These are phyloP conservation scores for Ustanciosporium gigantosporum DNA, from an alignment of 1,284 basidiomycete genomes.

Conservation along the genomic window DNA sequence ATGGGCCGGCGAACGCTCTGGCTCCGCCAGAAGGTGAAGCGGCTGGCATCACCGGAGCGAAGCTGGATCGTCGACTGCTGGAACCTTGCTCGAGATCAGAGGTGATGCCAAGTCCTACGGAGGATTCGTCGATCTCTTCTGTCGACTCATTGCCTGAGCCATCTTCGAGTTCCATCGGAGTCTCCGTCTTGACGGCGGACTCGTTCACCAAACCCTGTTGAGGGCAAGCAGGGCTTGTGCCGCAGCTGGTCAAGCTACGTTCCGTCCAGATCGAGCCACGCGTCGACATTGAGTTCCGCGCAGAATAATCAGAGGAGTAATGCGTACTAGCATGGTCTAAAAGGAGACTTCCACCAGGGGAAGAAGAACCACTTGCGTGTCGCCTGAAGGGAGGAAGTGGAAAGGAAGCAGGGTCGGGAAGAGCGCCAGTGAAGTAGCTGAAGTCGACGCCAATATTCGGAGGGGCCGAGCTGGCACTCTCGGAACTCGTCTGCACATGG, in stretches of 20 bases:
- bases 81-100: conserved; percentile 17
- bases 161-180: neutral
- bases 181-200: neutral
- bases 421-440: too few relatives aligned
- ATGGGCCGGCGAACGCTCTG: conserved; percentile 25
- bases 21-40: conserved; percentile 4
- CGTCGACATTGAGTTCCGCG: conserved; percentile 27
- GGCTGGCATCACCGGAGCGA: conserved; percentile 9
- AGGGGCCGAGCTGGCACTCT: too few relatives aligned
- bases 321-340: too few relatives aligned
- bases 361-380: conserved; percentile 4
- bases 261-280: conserved; percentile 35
- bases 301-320: conserved; percentile 25
- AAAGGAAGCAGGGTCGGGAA: conserved; percentile 6
- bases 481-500: too few relatives aligned
- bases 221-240: conserved; percentile 26
- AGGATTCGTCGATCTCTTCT: conserved; percentile 28
- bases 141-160: conserved; percentile 8
- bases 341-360: conserved; percentile 10
- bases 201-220: conserved; percentile 7
- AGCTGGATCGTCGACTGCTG: conserved; percentile 18
- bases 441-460: too few relatives aligned
- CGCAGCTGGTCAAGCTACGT: conserved; percentile 22
- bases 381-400: neutral
- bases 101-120: conserved; percentile 36